A percentile compares a stretch with the other conserved stretches of the same genome.
phyloP scores from a whole-genome alignment of 768 basidiomycete genomes.

The Paxillus involutus region DNA sequence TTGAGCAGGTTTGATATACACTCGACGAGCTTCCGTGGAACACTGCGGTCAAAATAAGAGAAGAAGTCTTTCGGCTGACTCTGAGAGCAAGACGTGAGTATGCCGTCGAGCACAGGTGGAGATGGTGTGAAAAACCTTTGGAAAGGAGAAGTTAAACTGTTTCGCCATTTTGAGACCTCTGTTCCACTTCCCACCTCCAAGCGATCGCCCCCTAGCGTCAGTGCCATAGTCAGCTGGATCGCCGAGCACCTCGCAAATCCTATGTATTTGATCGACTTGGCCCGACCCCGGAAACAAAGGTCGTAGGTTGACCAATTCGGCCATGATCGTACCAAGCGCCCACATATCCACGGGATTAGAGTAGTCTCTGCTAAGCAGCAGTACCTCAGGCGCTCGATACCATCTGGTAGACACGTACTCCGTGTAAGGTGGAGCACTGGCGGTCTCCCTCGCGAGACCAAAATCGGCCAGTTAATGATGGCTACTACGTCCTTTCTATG shows the following conservation, averaged over 20 bases:
- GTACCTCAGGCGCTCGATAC: constrained; percentile 98
- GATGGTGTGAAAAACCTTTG: constrained; percentile 57
- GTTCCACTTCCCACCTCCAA: constrained; percentile 89
- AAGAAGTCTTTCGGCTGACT: constrained; percentile 64
- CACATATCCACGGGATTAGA: constrained; percentile 99
- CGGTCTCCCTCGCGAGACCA: constrained; percentile 90
- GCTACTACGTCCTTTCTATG: constrained; percentile 91
- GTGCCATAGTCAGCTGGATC: constrained; percentile 86
- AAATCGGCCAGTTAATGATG: constrained; percentile 97
- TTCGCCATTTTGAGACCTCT: constrained; percentile 86
- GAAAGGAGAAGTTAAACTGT: constrained; percentile 83
- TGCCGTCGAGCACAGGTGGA: neutral
- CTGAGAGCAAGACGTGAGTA: constrained; percentile 36
- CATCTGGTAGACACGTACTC: constrained; percentile 99
- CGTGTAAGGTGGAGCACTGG: constrained; percentile 89
- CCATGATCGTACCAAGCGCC: constrained; percentile 98
- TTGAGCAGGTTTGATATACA: constrained; percentile 90
- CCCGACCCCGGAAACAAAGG: constrained; percentile 94
- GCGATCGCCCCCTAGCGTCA: constrained; percentile 62
- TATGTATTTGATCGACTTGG: constrained; percentile 88
- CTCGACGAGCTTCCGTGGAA: constrained; percentile 81
- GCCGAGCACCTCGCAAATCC: constrained; percentile 91
- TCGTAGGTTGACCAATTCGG: constrained; percentile 91
- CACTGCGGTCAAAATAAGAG: constrained; percentile 72
- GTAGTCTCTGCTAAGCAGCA: constrained; percentile 89